phyloP scores from a whole-genome alignment of 2,329 filamentous ascomycete species.

The Nigrograna mackinnonii region DNA sequence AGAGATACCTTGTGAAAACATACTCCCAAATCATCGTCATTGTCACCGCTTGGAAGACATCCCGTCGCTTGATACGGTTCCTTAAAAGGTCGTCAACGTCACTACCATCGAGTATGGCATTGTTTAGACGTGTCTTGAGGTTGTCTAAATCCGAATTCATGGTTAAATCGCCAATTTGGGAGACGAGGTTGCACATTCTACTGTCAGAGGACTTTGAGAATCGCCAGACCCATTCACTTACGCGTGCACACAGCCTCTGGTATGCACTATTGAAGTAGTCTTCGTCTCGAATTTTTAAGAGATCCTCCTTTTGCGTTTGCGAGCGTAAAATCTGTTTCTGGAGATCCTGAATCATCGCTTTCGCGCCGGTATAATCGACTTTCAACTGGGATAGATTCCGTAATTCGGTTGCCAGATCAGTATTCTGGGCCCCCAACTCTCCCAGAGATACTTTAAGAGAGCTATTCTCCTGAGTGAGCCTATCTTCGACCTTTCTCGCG shows the following conservation, averaged over 20 bases:
- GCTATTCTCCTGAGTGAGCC: slow-evolving; percentile 75
- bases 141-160: slow-evolving; percentile 62
- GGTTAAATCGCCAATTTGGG: slow-evolving; percentile 72
- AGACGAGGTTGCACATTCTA: slow-evolving; percentile 79
- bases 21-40: slow-evolving; percentile 99
- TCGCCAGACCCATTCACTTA: slow-evolving; percentile 95
- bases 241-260: slow-evolving; percentile 91
- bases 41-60: slow-evolving; percentile 97
- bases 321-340: slow-evolving; percentile 63
- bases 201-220: slow-evolving; percentile 98
- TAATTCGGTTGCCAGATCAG: slow-evolving; percentile 66
- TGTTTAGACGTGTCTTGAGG: slow-evolving; percentile 91
- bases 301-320: slow-evolving; percentile 65
- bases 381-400: slow-evolving; percentile 77
- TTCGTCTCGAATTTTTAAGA: slow-evolving; percentile 81
- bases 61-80: slow-evolving; percentile 84
- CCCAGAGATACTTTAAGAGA: slow-evolving; percentile 69
- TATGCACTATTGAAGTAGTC: slow-evolving; percentile 95
- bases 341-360: slow-evolving; percentile 62
- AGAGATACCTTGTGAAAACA: slow-evolving; percentile 95
- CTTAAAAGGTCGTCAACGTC: slow-evolving; percentile 87
- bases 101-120: slow-evolving; percentile 89
- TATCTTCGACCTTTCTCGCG: slow-evolving; percentile 80
- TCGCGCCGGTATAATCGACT: slow-evolving; percentile 75
- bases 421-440: slow-evolving; percentile 69